These are phyloP conservation scores for Eucalyptus curtisii DNA, from an alignment of 345 rosid species.

Conservation along the genomic window DNA sequence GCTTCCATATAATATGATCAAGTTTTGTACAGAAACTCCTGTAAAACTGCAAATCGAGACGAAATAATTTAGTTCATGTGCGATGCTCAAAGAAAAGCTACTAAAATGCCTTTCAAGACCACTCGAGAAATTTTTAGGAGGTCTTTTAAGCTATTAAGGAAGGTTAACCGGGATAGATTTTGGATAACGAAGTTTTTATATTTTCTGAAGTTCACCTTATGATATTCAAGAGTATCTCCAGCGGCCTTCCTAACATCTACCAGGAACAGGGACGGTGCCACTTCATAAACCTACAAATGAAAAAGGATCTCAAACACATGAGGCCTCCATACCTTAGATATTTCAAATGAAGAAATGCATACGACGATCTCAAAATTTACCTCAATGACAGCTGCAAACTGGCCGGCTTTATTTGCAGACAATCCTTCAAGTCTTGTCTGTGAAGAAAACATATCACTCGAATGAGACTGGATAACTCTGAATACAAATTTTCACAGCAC, in stretches of 20 bases:
- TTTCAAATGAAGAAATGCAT: neutral
- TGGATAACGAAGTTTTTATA: neutral
- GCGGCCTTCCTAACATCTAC: conserved; percentile 77
- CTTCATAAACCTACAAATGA: conserved; percentile 53
- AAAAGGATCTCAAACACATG: neutral
- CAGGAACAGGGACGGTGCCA: conserved; percentile 88
- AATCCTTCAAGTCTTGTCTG: conserved; percentile 75
- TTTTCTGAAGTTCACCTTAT: conserved; percentile 39
- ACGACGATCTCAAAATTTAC: conserved; percentile 7
- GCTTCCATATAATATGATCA: conserved; percentile 69
- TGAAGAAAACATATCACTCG: neutral
- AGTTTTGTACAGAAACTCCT: conserved; percentile 62
- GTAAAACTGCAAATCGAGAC: conserved; percentile 45
- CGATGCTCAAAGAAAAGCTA: neutral
- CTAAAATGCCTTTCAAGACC: neutral
- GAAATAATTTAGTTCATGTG: neutral
- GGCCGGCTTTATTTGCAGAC: conserved; percentile 39
- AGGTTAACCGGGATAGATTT: neutral
- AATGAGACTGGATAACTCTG: neutral
- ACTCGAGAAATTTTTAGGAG: neutral
- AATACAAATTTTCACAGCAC: neutral
- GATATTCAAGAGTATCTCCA: conserved; percentile 84
- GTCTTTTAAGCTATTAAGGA: neutral
- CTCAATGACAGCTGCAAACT: conserved; percentile 75
- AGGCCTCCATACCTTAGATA: neutral